phyloP scores from a whole-genome alignment of 2,329 filamentous ascomycete genomes.

The Drechmeria coniospora region DNA sequence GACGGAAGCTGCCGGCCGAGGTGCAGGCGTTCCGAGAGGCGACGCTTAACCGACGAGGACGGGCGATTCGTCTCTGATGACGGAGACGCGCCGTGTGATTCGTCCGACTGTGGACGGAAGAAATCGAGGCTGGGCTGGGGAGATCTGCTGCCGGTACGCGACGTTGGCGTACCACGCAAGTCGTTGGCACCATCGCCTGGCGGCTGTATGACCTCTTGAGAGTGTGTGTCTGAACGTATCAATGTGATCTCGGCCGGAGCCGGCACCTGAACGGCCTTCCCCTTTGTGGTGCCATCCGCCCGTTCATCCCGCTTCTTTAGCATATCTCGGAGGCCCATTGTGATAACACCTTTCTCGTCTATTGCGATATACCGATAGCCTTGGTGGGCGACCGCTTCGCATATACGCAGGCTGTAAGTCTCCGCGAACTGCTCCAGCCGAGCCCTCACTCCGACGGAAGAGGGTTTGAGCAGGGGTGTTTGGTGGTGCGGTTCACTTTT shows the following conservation, averaged over 20 bases:
- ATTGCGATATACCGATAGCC: no score
- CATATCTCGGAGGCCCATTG: constrained; percentile 37
- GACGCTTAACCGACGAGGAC: constrained; percentile 17
- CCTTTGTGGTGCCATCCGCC: constrained; percentile 18
- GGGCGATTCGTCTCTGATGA: constrained; percentile 24
- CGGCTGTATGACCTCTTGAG: constrained; percentile 63
- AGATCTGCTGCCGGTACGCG: constrained; percentile 7
- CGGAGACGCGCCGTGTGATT: constrained; percentile 33
- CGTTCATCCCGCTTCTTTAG: constrained; percentile 37
- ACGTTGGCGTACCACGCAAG: constrained; percentile 1
- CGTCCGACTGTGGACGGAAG: constrained; percentile 25
- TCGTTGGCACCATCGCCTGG: constrained; percentile 26
- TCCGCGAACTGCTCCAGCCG: no score
- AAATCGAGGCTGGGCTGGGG: constrained; percentile 29
- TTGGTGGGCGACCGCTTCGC: no score
- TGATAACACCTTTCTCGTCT: neutral
- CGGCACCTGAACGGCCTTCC: constrained; percentile 21
- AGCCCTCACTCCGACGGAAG: no score
- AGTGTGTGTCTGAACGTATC: constrained; percentile 67
- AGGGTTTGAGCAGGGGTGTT: no score
- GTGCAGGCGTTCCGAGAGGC: constrained; percentile 57
- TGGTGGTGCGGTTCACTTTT: no score
- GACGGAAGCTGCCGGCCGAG: constrained; percentile 41
- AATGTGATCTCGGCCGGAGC: constrained; percentile 59
- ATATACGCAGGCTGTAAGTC: no score